phyloP scores from a whole-genome alignment of 345 rosid genomes.

The Pugionium dolabratum region DNA sequence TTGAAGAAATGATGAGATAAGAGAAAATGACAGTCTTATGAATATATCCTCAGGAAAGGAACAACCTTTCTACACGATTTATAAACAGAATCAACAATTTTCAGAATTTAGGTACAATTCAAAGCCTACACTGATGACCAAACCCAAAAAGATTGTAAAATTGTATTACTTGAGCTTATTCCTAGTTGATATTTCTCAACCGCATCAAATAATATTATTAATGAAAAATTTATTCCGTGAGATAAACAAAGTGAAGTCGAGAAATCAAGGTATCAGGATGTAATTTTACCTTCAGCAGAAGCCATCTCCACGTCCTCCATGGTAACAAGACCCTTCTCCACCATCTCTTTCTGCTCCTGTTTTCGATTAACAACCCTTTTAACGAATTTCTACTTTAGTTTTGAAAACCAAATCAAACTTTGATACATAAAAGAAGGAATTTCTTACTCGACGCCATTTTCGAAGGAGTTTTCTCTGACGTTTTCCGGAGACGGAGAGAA shows the following conservation, averaged over 20 bases:
- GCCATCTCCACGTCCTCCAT: constrained; percentile 85
- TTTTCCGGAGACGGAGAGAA: constrained; percentile 66
- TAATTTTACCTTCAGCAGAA: constrained; percentile 49
- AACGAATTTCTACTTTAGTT: not conserved
- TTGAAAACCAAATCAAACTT: not conserved
- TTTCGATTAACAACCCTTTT: not conserved
- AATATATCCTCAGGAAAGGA: not conserved
- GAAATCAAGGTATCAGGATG: not conserved
- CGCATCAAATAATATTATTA: not conserved
- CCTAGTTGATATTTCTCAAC: not conserved
- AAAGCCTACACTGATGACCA: not conserved
- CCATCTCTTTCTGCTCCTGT: constrained; percentile 76
- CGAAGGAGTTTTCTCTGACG: constrained; percentile 77
- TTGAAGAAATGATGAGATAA: not conserved
- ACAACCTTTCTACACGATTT: not conserved
- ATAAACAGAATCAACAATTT: not conserved
- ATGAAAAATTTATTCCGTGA: not conserved
- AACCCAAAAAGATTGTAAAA: not conserved
- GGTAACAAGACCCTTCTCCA: constrained; percentile 67
- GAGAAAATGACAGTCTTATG: not conserved
- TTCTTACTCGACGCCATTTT: constrained; percentile 70
- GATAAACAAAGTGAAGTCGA: not conserved
- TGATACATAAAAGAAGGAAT: not conserved
- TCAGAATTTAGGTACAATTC: not conserved
- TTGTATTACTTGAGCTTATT: not conserved